Base-by-base conservation (phyloP, 2,329 filamentous ascomycete genomes). In the Rugonectria rugulosa region DNA sequence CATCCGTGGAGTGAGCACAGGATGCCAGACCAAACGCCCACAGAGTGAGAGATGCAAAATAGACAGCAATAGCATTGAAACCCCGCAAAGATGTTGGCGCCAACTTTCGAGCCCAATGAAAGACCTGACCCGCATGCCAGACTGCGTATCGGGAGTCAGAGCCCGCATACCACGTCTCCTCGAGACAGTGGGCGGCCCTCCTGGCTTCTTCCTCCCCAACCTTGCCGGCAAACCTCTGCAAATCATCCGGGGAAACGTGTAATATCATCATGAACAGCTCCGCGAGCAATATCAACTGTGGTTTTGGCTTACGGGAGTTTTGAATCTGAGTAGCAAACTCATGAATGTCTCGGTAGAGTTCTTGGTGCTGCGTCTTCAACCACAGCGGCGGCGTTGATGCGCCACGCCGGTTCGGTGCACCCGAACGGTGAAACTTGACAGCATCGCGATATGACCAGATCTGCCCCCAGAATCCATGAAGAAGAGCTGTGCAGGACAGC, bases 221-320 rank as follows among this genome's bases (percentile, higher is more conserved):
- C 26, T 53, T 59, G 14, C 62, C 61, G 10, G 64, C 51, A 17
- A 67, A 52, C 7, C 54, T 48, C 38, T 64, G 64, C 21, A 67
- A 21, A 20, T 66, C 61, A 37, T 62, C 53, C 7, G 61, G 53
- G 14, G 64, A 64, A 29, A 67, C 53, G 53, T 67, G 62, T 2
- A 67, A 60, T 7, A 57, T 53, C 64, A 67, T 67, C 64, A 66
- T 66, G 15, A 67, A 61, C 23, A 67, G 31, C 46, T 67, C 64
- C 15, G 57, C 63, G 48, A 67, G 41, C 8, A 67, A 53, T 12
- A 44, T 51, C 29, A 64, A 55, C 38, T 61, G 64, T 6, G 53
- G 41, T 20, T 51, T 48, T 17, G 45, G 20, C 6, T 19, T 47
- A 32, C 48, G 52, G 31, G 34, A 31, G 26, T 46, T 48, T 32